Evolutionary conservation across 2,329 filamentous ascomycete species (phyloP).

Genomic region (Calonectria pauciramosa): DNA sequence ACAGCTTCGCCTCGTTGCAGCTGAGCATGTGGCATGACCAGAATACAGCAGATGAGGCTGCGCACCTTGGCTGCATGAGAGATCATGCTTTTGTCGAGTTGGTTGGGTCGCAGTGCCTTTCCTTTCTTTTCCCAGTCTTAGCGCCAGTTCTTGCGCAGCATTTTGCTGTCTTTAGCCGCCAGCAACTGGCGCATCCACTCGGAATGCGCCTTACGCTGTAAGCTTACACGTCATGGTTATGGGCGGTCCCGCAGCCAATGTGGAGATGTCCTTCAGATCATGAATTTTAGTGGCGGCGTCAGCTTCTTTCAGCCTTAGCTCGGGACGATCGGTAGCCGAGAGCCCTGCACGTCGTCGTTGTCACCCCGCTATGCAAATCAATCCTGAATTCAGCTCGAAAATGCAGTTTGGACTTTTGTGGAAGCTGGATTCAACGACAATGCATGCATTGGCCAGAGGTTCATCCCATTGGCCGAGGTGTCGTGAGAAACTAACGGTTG

Average conservation of each 20-base stretch:
- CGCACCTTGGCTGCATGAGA: neutral
- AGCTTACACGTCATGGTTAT: conserved; percentile 1
- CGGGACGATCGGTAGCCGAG: neutral
- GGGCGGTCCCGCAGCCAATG: neutral
- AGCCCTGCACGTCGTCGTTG: neutral
- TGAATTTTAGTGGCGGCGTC: neutral
- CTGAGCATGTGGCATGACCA: neutral
- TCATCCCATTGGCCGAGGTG: neutral
- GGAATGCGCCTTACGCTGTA: neutral
- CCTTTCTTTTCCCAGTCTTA: neutral
- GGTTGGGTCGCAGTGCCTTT: neutral
- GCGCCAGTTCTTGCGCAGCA: neutral
- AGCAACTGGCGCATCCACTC: neutral
- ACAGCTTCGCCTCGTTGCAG: neutral
- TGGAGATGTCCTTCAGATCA: neutral
- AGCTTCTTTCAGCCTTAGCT: neutral
- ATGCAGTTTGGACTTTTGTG: neutral
- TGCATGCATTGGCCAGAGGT: neutral
- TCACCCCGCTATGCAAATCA: neutral
- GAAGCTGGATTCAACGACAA: neutral
- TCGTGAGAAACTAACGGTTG: neutral
- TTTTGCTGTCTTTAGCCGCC: no score
- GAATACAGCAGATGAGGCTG: neutral
- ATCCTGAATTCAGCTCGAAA: neutral
- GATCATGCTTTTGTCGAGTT: no score